phyloP scores from a whole-genome alignment of 2,329 filamentous ascomycete genomes.

The Pseudonectria foliicola region DNA sequence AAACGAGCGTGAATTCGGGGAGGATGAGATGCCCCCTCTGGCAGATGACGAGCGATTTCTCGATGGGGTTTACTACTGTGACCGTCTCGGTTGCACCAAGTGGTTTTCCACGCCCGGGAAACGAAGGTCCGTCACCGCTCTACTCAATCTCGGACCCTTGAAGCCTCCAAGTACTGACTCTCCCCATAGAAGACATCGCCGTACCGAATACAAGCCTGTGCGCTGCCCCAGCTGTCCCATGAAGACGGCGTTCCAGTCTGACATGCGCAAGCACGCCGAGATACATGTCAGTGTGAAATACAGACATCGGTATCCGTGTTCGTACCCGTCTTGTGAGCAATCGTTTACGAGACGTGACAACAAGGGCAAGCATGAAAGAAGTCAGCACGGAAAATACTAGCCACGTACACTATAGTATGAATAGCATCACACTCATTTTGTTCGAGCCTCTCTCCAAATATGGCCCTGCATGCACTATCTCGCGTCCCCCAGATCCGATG shows the following conservation, averaged over 20 bases:
- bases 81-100: slow-evolving; percentile 3
- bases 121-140: slow-evolving; percentile 11
- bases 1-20: slow-evolving; percentile 5
- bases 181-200: slow-evolving; percentile 14
- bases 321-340: background rate
- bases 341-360: slow-evolving; percentile 1
- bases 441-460: no score
- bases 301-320: no score
- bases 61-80: slow-evolving; percentile 11
- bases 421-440: slow-evolving; percentile 2
- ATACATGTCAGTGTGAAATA: slow-evolving; percentile 1
- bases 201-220: slow-evolving; percentile 13
- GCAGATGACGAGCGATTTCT: slow-evolving; percentile 8
- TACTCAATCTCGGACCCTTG: no score
- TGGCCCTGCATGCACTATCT: background rate
- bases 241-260: slow-evolving; percentile 6
- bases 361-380: slow-evolving; percentile 1
- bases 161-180: background rate
- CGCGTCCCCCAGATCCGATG: no score
- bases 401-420: background rate
- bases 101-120: slow-evolving; percentile 4
- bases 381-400: background rate
- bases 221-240: slow-evolving; percentile 8
- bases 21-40: slow-evolving; percentile 7
- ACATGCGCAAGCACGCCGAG: slow-evolving; percentile 10